Evolutionary conservation across 768 basidiomycete species (phyloP), one percentile per base, ranked within the genome.

Genomic region (Boletus speciosus): DNA sequence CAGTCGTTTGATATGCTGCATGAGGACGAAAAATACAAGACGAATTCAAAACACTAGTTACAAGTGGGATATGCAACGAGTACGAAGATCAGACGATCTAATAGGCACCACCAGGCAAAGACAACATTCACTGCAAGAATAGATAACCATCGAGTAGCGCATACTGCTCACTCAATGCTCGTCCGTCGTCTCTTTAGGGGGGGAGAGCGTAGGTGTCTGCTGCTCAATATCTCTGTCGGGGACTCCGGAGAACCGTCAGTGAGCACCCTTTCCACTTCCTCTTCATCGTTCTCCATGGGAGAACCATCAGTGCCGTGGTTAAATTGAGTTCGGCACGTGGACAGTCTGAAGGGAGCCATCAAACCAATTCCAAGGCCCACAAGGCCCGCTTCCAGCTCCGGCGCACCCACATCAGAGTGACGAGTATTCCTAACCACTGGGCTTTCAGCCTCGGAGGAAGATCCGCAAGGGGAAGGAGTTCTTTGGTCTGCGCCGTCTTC

Each of bases 131-230:
- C 49, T 40, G 54, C 53, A 51, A 48, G 54, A 56, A 67, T 64
- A 65, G 55, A 66, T 65, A 69, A 58, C 60, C 57, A 65, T 62
- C 49, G 60, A 52, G 62, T 14, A 54, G 55, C 32, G 11, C 37
- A 44, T 36, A 21, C 19, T 29, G 35, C 39, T 62, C 54, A 69
- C 27, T 59, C 52, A n/a, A 56, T 37, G 23, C 56, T 61, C 66
- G 76, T 73, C 58, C 77, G 77, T 57, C 82, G 77, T 66, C 75
- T 83, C 73, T 81, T 84, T 43, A 71, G 61, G 9, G 80, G 81
- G 2, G 78, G 77, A 14, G 72, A 59, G 55, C 74, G 65, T 47
- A 61, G 16, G 34, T 44, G 47, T 35, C 53, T 65, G 16, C 45
- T 55, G 49, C 51, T 65, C 58, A 51, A 49, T 40, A 52, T 62